These are phyloP conservation scores for Nitzschia putrida DNA, from an alignment of 108 stramenopile species.

Conservation along the genomic window DNA sequence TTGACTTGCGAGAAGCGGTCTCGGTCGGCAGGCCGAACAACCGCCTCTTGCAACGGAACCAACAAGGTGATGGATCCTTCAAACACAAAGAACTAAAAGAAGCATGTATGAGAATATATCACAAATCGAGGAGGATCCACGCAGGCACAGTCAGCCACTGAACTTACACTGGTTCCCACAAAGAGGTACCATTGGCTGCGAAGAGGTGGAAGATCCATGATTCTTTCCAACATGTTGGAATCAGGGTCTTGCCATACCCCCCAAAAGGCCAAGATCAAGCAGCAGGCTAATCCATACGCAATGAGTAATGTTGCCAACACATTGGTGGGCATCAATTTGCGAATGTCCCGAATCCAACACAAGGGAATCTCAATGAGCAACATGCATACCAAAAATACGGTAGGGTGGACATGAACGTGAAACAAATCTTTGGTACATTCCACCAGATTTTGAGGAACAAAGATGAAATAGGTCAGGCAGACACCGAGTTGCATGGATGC, in stretches of 20 bases:
- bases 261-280: slow-evolving; percentile 35
- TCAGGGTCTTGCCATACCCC: not conserved
- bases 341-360: slow-evolving; percentile 54
- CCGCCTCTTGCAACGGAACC: slow-evolving; percentile 58
- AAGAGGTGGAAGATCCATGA: slow-evolving; percentile 22
- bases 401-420: slow-evolving; percentile 17
- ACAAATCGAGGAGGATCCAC: not conserved
- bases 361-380: slow-evolving; percentile 45
- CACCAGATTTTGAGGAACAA: slow-evolving; percentile 54
- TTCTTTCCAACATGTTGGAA: slow-evolving; percentile 5
- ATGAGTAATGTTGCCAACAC: slow-evolving; percentile 55
- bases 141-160: not conserved
- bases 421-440: slow-evolving; percentile 25
- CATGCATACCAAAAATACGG: slow-evolving; percentile 38
- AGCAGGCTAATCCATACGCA: slow-evolving; percentile 40
- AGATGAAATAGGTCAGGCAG: slow-evolving; percentile 59
- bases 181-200: slow-evolving; percentile 50
- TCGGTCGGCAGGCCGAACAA: slow-evolving; percentile 34
- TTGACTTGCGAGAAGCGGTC: slow-evolving; percentile 41
- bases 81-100: slow-evolving; percentile 42
- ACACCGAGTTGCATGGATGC: slow-evolving; percentile 61
- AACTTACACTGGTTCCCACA: slow-evolving; percentile 48
- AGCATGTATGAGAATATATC: not conserved
- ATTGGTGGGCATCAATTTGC: slow-evolving; percentile 48
- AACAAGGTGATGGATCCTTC: slow-evolving; percentile 62